These are phyloP conservation scores for Plasmodium coatneyi DNA, from an alignment of 169 alveolate species.

Conservation along the genomic window DNA sequence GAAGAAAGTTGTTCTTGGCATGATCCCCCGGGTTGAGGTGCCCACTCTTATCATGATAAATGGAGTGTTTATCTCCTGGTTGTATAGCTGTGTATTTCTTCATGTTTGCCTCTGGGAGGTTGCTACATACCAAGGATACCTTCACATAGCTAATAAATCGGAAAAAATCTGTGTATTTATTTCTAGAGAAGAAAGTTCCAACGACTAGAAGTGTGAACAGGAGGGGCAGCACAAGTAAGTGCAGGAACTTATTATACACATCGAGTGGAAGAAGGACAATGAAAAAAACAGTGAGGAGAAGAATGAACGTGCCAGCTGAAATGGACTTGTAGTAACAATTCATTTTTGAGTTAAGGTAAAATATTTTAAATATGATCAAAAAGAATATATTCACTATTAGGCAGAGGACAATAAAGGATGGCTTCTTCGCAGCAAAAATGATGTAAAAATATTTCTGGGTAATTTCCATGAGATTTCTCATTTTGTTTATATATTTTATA, in stretches of 20 bases:
- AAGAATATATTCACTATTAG: constrained; percentile 3
- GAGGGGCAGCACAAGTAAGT: not conserved
- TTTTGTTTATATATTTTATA: constrained; percentile 56
- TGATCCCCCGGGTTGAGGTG: not conserved
- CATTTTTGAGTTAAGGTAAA: constrained; percentile 35
- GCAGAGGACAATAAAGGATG: constrained; percentile 28
- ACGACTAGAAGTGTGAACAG: constrained; percentile 5
- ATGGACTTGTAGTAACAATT: constrained; percentile 40
- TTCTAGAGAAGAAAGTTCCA: constrained; percentile 6
- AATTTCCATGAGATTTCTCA: constrained; percentile 40
- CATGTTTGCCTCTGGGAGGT: not conserved
- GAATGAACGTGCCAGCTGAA: not conserved
- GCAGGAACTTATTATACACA: constrained; percentile 1
- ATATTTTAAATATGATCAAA: constrained; percentile 10
- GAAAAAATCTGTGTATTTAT: constrained; percentile 18
- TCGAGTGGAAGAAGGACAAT: constrained; percentile 2
- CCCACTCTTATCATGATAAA: not conserved
- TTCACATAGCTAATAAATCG: constrained; percentile 5
- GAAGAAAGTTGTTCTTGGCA: not conserved
- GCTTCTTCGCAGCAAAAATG: constrained; percentile 16
- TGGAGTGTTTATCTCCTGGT: not conserved
- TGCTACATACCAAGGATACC: not conserved
- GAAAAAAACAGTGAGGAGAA: not conserved
- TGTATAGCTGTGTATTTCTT: constrained; percentile 10
- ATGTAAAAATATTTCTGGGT: constrained; percentile 58